Evolutionary conservation across 768 basidiomycete species (phyloP).

Genomic region (Boletus speciosus): DNA sequence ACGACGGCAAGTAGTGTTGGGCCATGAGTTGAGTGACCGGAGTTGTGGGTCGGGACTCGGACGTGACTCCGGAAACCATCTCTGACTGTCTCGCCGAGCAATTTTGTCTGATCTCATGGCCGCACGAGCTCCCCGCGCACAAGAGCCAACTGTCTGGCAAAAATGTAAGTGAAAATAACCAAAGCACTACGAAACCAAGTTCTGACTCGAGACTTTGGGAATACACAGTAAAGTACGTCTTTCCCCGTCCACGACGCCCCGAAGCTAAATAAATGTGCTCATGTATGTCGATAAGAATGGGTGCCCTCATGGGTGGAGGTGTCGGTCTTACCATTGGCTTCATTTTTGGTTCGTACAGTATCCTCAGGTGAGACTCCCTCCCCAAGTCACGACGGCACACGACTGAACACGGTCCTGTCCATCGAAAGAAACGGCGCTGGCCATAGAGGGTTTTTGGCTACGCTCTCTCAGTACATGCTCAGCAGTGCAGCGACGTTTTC

Average conservation of each 20-base stretch:
- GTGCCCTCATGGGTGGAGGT: slow-evolving; percentile 87
- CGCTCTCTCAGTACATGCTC: slow-evolving; percentile 97
- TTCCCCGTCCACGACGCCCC: not conserved
- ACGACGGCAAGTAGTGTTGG: slow-evolving; percentile 39
- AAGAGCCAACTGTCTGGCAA: slow-evolving; percentile 69
- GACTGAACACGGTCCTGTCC: slow-evolving; percentile 4
- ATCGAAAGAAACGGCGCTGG: slow-evolving; percentile 77
- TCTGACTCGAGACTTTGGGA: slow-evolving; percentile 9
- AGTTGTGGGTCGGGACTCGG: not conserved
- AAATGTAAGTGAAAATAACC: slow-evolving; percentile 52
- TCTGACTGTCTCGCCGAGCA: not conserved
- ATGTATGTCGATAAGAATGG: slow-evolving; percentile 60
- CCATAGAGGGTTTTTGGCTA: slow-evolving; percentile 83
- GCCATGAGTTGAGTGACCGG: slow-evolving; percentile 7
- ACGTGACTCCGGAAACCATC: slow-evolving; percentile 1
- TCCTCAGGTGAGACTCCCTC: slow-evolving; percentile 64
- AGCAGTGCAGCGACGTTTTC: slow-evolving; percentile 96
- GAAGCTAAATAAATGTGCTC: slow-evolving; percentile 5
- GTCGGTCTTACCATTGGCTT: slow-evolving; percentile 97
- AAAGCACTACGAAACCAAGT: not conserved
- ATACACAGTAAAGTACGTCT: slow-evolving; percentile 56
- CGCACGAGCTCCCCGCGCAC: slow-evolving; percentile 34
- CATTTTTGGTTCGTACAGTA: slow-evolving; percentile 92
- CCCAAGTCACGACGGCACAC: not conserved
- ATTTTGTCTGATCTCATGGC: slow-evolving; percentile 18